Conservation (phyloP, 2,329 filamentous ascomycete species). For the Phoma sp. region DNA sequence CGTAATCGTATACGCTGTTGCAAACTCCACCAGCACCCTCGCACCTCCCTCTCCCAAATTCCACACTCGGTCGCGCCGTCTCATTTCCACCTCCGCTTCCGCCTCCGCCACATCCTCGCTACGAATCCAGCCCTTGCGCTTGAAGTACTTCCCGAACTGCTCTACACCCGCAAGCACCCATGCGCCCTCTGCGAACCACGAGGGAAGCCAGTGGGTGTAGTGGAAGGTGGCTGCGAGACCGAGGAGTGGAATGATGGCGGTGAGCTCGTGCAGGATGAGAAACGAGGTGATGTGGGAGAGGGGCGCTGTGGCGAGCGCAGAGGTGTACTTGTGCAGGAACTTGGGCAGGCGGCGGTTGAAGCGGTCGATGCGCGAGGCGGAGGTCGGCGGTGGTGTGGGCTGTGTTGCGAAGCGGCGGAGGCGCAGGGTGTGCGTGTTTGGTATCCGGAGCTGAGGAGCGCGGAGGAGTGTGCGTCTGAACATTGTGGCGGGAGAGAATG, state of each 20-base stretch:
- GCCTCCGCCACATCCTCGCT: constrained; percentile 56
- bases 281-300: constrained; percentile 85
- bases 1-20: constrained; percentile 87
- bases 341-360: constrained; percentile 58
- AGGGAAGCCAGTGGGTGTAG: constrained; percentile 75
- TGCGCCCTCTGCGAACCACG: constrained; percentile 58
- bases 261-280: constrained; percentile 88
- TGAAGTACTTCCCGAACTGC: constrained; percentile 78
- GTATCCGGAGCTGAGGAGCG: neutral
- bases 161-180: constrained; percentile 68
- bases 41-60: constrained; percentile 54
- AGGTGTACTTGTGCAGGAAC: constrained; percentile 72
- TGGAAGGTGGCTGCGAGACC: constrained; percentile 80
- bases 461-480: constrained; percentile 14
- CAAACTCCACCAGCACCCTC: constrained; percentile 69
- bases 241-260: constrained; percentile 80
- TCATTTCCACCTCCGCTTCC: constrained; percentile 40
- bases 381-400: constrained; percentile 21
- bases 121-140: constrained; percentile 80
- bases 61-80: constrained; percentile 46
- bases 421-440: constrained; percentile 3
- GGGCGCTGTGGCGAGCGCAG: constrained; percentile 75
- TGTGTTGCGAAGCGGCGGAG: constrained; percentile 27
- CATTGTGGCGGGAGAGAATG: constrained; percentile 12
- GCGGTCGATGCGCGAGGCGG: constrained; percentile 42